Conservation (phyloP, 176 grass and related monocot genomes). For the Cocos nucifera region DNA sequence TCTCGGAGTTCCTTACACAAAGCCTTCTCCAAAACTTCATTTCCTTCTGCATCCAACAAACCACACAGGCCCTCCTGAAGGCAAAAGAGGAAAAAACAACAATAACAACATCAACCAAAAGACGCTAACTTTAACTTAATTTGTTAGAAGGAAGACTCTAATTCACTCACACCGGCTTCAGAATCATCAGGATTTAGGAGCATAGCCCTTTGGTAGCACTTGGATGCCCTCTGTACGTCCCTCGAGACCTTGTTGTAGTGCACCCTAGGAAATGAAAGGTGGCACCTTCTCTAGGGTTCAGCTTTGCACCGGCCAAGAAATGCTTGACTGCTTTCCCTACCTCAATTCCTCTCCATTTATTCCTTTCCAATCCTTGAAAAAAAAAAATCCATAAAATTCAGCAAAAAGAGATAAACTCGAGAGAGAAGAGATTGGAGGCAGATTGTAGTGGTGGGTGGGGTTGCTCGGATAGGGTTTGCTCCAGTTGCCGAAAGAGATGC, state of each 20-base stretch:
- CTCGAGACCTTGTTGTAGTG: slow-evolving; percentile 28
- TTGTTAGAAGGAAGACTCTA: not conserved
- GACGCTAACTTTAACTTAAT: too few relatives aligned
- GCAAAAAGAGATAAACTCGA: not conserved
- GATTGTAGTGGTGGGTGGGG: slow-evolving; percentile 43
- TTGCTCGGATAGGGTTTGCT: slow-evolving; percentile 53
- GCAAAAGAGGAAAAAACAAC: not conserved
- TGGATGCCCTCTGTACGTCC: slow-evolving; percentile 49
- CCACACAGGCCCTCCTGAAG: slow-evolving; percentile 60
- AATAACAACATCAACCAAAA: not conserved
- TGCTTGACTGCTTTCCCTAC: slow-evolving; percentile 45
- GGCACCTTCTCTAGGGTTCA: slow-evolving; percentile 64
- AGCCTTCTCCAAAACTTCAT: slow-evolving; percentile 76
- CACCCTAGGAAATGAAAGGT: slow-evolving; percentile 62
- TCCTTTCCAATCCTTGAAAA: slow-evolving; percentile 31
- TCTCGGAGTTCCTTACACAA: slow-evolving; percentile 70
- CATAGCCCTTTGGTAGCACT: slow-evolving; percentile 65
- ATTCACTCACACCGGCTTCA: slow-evolving; percentile 53
- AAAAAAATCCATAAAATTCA: not conserved
- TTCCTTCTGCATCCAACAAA: slow-evolving; percentile 81
- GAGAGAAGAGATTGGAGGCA: not conserved
- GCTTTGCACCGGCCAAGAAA: slow-evolving; percentile 72
- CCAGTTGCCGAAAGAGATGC: slow-evolving; percentile 25
- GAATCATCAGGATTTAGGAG: slow-evolving; percentile 50
- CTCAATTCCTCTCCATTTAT: slow-evolving; percentile 26